Evolutionary conservation across 441 rosid species (phyloP), one percentile per base, ranked within the genome.

Genomic region (Omphalea diandra): DNA sequence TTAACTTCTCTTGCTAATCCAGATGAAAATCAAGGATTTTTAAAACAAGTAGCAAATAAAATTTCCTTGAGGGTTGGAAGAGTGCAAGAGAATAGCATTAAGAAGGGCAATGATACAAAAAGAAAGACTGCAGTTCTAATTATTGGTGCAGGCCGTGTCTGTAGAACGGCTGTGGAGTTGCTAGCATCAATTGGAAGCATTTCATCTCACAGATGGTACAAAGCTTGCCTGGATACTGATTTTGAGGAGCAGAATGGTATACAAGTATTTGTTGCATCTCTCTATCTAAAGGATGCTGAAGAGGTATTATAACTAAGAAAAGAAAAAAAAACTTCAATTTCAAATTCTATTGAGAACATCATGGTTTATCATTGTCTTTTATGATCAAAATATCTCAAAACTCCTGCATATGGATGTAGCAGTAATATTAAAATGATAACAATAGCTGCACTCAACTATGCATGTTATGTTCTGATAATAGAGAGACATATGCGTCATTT

Each of bases 61-160:
- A 83, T 88, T 44, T 86, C 88, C 68, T 68, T 81, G 36, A 85
- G 62, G 71, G 79, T 87, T 50, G 91, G 88, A 12, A 84, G 78
- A 78, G 81, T 84, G 73, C 86, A 80, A 79, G 86, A 85, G 73
- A 83, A 61, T 50, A 81, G 55, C 58, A 75, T 29, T 36, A 78
- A 76, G 76, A 74, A 73, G 71, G 79, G 31, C 74, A 49, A 65
- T 66, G 83, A 77, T 47, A 73, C 53, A 60, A 77, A 71, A 52
- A 83, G 65, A 76, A 86, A 68, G 77, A 68, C 73, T 69, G 59
- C 86, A 7, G 90, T 90, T 80, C 85, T 94, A 59, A 91, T 94
- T 76, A 82, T 91, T 75, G 99, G 99, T 29, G 99, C 97, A 59
- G 99, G 99, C 46, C 89, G 90, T 60, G 99, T 94, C 69, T 94